Base-by-base conservation (phyloP, 352 stramenopile species). In the Halophytophthora batemanensis region DNA sequence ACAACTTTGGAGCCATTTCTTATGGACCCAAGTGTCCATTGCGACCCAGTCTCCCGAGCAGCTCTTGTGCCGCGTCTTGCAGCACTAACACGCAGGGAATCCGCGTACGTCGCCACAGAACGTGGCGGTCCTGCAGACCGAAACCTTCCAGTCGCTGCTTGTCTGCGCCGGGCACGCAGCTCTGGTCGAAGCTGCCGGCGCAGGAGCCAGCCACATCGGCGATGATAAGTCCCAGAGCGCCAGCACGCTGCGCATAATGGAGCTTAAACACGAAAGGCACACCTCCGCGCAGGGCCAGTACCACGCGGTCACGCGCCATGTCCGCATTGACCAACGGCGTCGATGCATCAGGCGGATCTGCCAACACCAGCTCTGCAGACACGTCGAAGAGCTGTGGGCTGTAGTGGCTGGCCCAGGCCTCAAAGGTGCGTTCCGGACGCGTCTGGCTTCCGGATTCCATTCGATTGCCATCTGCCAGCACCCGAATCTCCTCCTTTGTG, bases 241-340 rank as follows among this genome's bases (percentile, higher is more conserved):
- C 82, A 0, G 82, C 82, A 25, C 41, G 58, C 41, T 93, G 82
- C 14, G 78, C 80, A 41, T 82, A 66, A 29, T 70, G 61, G 15
- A 81, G 22, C 49, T 93, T 93, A 62, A 86, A 86, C 29, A 86
- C 68, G 45, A 93, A 71, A 0, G 82, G 72, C 1, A 82, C 71
- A 7, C 42, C 40, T 11, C 79, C 82, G 29, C 77, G 76, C 5
- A 66, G 34, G n/a, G 79, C 57, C 42, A 91, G 37, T 18, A 85
- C 59, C 12, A 91, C 57, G 29, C 82, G 77, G 41, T 87, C 77
- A 3, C 62, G 68, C n/a, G 82, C 74, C 7, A 60, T 44, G 3
- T 51, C 56, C 6, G 65, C 64, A 25, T 93, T 93, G 23, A 40
- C 51, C 23, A 93, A 53, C 6, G 76, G 71, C 18, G 40, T 37